A percentile compares a stretch with the other conserved stretches of the same genome.
Conservation (phyloP, 768 basidiomycete genomes). For the Gloeostereum incarnatum region DNA sequence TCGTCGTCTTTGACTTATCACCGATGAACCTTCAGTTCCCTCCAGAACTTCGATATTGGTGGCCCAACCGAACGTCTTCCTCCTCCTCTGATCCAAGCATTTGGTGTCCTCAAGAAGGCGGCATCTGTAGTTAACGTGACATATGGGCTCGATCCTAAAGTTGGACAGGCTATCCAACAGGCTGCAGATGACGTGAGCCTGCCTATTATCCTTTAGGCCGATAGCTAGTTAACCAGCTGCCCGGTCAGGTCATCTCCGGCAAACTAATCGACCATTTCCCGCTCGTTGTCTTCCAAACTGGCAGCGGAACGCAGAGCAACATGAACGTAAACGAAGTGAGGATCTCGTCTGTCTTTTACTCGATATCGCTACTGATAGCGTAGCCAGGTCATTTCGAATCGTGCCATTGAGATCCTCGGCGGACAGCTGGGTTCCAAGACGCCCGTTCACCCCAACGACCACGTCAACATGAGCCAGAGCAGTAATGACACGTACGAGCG, state of each 20-base stretch:
- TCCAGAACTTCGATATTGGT: slow-evolving; percentile 98
- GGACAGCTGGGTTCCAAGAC: slow-evolving; percentile 93
- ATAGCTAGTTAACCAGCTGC: slow-evolving; percentile 5
- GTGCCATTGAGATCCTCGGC: slow-evolving; percentile 94
- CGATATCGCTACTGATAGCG: neutral
- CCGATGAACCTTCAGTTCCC: slow-evolving; percentile 40
- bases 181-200: slow-evolving; percentile 85
- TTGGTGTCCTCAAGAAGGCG: slow-evolving; percentile 96
- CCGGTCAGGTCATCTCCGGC: slow-evolving; percentile 84
- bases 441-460: slow-evolving; percentile 98
- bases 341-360: neutral
- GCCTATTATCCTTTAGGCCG: neutral
- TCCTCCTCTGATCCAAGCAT: slow-evolving; percentile 93
- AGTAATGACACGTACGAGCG: slow-evolving; percentile 89
- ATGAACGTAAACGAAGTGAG: slow-evolving; percentile 97
- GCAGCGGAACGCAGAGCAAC: slow-evolving; percentile 97
- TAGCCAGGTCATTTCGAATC: slow-evolving; percentile 87
- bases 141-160: slow-evolving; percentile 85
- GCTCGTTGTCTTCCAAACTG: slow-evolving; percentile 97
- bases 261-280: slow-evolving; percentile 95
- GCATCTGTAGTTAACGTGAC: slow-evolving; percentile 83
- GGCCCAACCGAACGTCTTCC: slow-evolving; percentile 91
- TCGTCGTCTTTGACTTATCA: neutral
- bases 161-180: slow-evolving; percentile 82
- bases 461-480: slow-evolving; percentile 98